Evolutionary conservation across 805 yeast genomes (phyloP).

Genomic region (Kazachstania bromeliacearum): DNA sequence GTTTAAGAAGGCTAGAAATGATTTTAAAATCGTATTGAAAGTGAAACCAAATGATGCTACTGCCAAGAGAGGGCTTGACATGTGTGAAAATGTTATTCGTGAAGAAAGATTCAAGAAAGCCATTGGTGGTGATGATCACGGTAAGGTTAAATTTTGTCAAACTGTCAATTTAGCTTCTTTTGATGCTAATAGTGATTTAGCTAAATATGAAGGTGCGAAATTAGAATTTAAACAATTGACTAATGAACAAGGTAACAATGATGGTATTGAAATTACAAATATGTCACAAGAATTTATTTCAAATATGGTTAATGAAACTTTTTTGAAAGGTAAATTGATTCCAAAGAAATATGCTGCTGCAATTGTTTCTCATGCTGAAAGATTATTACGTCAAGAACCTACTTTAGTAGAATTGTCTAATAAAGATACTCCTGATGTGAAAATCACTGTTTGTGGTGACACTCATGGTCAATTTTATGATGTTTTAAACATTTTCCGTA

Average conservation of each 20-base stretch:
- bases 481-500: conserved; percentile 66
- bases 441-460: conserved; percentile 87
- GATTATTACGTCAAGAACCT: conserved; percentile 54
- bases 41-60: conserved; percentile 59
- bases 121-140: conserved; percentile 55
- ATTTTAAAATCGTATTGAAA: conserved; percentile 53
- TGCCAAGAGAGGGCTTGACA: conserved; percentile 53
- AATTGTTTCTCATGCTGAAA: conserved; percentile 62
- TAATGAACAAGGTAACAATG: conserved; percentile 19
- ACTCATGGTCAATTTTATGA: conserved; percentile 97
- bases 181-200: conserved; percentile 26
- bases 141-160: conserved; percentile 22
- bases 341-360: conserved; percentile 82
- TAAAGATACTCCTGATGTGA: conserved; percentile 18
- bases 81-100: conserved; percentile 57
- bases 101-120: conserved; percentile 78
- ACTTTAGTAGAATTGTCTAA: conserved; percentile 63
- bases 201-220: conserved; percentile 23
- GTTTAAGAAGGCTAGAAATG: conserved; percentile 63
- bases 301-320: conserved; percentile 52
- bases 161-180: conserved; percentile 20
- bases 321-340: conserved; percentile 60
- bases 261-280: conserved; percentile 31
- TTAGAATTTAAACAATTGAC: conserved; percentile 23
- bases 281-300: conserved; percentile 47